Evolutionary conservation across 192 early-diverging fungal genomes (phyloP).

Genomic region (Linnemannia hyalina): DNA sequence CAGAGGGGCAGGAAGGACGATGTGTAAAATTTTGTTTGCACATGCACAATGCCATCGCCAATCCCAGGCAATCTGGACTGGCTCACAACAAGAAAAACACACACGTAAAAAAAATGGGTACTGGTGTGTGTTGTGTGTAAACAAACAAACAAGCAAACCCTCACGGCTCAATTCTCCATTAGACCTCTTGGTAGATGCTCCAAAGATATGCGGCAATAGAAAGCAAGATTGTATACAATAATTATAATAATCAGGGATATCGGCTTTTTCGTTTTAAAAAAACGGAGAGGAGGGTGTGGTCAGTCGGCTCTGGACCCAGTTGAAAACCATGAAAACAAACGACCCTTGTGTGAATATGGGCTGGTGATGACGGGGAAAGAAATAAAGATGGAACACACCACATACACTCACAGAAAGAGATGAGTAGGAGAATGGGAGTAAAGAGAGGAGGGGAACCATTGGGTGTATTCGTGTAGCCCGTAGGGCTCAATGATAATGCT

Average conservation of each 20-base stretch:
- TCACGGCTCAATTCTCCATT: not conserved
- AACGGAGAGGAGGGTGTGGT: constrained; percentile 8
- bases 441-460: not conserved
- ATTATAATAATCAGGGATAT: not conserved
- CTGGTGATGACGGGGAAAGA: not conserved
- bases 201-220: not conserved
- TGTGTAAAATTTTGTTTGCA: not conserved
- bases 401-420: not conserved
- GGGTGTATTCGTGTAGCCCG: not conserved
- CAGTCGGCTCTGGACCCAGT: not conserved
- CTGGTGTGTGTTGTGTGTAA: not conserved
- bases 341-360: not conserved
- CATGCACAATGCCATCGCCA: not conserved
- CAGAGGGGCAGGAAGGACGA: not conserved
- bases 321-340: not conserved
- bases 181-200: not conserved
- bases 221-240: not conserved
- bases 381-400: not conserved
- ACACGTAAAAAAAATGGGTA: not conserved
- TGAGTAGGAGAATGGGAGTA: not conserved
- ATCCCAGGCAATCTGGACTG: not conserved
- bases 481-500: not conserved
- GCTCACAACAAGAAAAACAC: not conserved
- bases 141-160: not conserved
- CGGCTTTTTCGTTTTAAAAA: constrained; percentile 5